Evolutionary conservation across 192 early-diverging fungal species (phyloP), one percentile per base, ranked within the genome.

Genomic region (Obelidium mucronatum): DNA sequence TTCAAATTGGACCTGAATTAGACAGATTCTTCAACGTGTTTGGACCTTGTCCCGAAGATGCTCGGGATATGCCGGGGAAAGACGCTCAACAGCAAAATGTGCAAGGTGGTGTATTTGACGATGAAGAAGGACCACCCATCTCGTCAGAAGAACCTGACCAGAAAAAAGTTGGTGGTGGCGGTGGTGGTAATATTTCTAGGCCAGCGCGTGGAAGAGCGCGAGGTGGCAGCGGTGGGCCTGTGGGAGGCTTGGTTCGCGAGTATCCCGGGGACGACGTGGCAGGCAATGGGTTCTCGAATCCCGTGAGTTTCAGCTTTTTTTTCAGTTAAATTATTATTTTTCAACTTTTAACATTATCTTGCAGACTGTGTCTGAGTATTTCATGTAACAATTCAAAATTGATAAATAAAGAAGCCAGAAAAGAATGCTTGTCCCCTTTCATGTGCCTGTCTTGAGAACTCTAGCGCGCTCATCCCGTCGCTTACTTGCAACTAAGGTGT

Each of bases 1-100:
- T 96, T 1, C 93, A 96, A 78, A 90, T 96, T 28, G 90, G 90
- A 33, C 85, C 86, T 0, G 83, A 86, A 22, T 88, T 94, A 15
- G 91, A 94, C 76, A 82, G 93, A 22, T 92, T 88, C 74, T 96
- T 95, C 75, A 96, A 96, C 74, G 93, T 96, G 0, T 96, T 96
- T 89, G 93, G 92, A 62, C 91, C 93, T 3, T 93, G 91, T 66
- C 94, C 94, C 5, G 92, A 94, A 69, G 87, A 92, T 67, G 91
- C 93, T 35, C 82, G 90, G 28, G 86, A 88, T 15, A 44, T 54
- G 2, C 75, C 68, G 40, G 31, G 15, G 24, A 74, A 48, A 22
- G 72, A 63, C 24, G 55, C 59, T 35, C 19, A 17, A 26, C 13
- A 31, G 37, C 53, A 19, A 24, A 54, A 2, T 19, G 44, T 15